These are phyloP conservation scores for Phytophthora constricta DNA, from an alignment of 352 stramenopile species.

Conservation along the genomic window DNA sequence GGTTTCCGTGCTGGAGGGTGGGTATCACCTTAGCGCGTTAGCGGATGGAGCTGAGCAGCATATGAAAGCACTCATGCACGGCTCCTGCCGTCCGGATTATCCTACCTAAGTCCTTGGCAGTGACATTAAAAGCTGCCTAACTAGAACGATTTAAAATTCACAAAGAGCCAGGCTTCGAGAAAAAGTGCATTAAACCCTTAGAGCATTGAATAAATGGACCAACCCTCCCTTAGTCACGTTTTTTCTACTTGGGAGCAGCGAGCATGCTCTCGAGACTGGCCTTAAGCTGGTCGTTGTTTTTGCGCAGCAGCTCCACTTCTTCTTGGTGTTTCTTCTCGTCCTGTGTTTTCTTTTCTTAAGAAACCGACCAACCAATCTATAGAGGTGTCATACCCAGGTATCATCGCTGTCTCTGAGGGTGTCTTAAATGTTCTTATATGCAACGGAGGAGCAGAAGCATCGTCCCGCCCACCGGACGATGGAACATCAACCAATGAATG, in stretches of 20 bases:
- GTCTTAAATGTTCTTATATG: too few relatives aligned
- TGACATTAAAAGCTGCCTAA: slow-evolving; percentile 21
- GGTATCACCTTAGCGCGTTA: slow-evolving; percentile 57
- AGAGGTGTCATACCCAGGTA: too few relatives aligned
- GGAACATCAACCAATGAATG: too few relatives aligned
- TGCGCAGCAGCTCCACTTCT: slow-evolving; percentile 86
- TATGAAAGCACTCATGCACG: slow-evolving; percentile 50
- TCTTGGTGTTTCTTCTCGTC: slow-evolving; percentile 91
- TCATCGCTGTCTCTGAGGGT: too few relatives aligned
- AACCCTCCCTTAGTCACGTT: background rate
- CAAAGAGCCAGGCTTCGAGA: slow-evolving; percentile 6
- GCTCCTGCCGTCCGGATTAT: slow-evolving; percentile 36
- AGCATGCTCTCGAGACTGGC: slow-evolving; percentile 90
- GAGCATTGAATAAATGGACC: slow-evolving; percentile 22
- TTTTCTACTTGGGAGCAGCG: slow-evolving; percentile 57
- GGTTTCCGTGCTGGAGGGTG: slow-evolving; percentile 65
- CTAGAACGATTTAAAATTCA: slow-evolving; percentile 5
- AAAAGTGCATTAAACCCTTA: slow-evolving; percentile 10
- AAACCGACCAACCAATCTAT: too few relatives aligned
- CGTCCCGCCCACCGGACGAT: too few relatives aligned
- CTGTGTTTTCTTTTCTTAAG: slow-evolving; percentile 61
- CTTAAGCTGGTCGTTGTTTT: slow-evolving; percentile 92
- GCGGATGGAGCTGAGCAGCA: slow-evolving; percentile 61
- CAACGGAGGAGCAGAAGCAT: too few relatives aligned
- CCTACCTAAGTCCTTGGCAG: too few relatives aligned